Conservation (phyloP, 176 grass and related monocot genomes). For the Eleusine coracana region DNA sequence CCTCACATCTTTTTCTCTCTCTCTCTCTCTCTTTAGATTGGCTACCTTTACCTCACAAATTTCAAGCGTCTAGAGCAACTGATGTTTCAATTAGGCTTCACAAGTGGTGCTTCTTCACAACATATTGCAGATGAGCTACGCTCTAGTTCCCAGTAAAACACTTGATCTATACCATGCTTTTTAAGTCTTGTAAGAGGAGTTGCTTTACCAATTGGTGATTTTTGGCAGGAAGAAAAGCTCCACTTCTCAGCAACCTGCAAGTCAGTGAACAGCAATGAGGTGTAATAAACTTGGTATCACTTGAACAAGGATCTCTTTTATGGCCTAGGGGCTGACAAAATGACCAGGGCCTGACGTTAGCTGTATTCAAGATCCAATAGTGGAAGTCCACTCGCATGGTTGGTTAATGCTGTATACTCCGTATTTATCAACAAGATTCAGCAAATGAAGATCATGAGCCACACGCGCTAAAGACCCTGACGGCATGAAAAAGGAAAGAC, state of each 20-base stretch:
- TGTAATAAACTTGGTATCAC: neutral
- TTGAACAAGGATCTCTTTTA: neutral
- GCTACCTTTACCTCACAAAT: conserved; percentile 94
- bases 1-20: conserved; percentile 6
- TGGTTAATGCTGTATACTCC: neutral
- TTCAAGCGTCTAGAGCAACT: conserved; percentile 83
- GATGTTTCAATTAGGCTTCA: conserved; percentile 95
- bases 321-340: neutral
- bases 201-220: neutral
- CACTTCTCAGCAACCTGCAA: conserved; percentile 15
- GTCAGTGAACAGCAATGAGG: neutral
- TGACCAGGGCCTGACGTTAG: neutral
- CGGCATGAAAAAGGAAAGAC: neutral
- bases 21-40: conserved; percentile 49
- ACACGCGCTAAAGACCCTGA: neutral
- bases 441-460: neutral
- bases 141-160: conserved; percentile 59
- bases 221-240: conserved; percentile 46
- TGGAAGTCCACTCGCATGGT: neutral
- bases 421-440: neutral
- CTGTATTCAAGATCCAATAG: neutral
- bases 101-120: conserved; percentile 81
- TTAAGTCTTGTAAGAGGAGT: neutral
- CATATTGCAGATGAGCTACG: conserved; percentile 78
- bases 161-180: conserved; percentile 15